Evolutionary conservation across 495 filamentous ascomycete genomes (phyloP), one percentile per base, ranked within the genome.

Genomic region (Penicillium pulvis): DNA sequence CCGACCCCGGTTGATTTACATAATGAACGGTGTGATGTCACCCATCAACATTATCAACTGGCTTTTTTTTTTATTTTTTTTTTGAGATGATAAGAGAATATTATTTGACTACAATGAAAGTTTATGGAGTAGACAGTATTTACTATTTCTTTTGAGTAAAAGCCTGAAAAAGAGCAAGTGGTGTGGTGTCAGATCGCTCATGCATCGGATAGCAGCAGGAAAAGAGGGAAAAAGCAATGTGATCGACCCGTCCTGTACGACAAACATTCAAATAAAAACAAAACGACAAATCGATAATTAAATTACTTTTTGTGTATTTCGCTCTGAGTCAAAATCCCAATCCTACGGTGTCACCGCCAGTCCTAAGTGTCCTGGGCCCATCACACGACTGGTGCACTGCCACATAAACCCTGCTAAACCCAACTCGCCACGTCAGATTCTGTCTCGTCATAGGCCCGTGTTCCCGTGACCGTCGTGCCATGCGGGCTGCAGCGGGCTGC

Each of bases 401-500:
- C 53, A 46, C 58, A 17, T 17, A 46, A 46, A 46, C 47, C 47
- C 47, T 50, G 26, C 46, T 50, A 44, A 31, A 49, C 16, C 36
- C 39, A 41, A 14, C 39, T 41, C 14, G 58, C 62, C 62, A 64
- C 57, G 57, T 64, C 62, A 64, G 57, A 58, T 55, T 30, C 39
- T 30, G 20, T 46, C 57, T 54, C 51, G 52, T 65, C 58, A 75
- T 72, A 70, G 71, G 66, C n/a, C 46, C 46, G 46, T 64, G 65
- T 64, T 78, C 75, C 75, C 75, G 72, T 78, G 75, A 78, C 67
- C 45, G 67, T 63, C 56, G 44, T 26, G 47, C 62, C 66, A 74
- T 78, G 75, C 75, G 75, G 75, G 73, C 65, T 63, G 70, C 67
- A 76, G 75, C 75, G 75, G 75, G 73, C 66, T 64, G 71, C 67